These are phyloP conservation scores for Dichotomocladium elegans DNA, from an alignment of 371 early-diverging fungal genomes.

Conservation along the genomic window DNA sequence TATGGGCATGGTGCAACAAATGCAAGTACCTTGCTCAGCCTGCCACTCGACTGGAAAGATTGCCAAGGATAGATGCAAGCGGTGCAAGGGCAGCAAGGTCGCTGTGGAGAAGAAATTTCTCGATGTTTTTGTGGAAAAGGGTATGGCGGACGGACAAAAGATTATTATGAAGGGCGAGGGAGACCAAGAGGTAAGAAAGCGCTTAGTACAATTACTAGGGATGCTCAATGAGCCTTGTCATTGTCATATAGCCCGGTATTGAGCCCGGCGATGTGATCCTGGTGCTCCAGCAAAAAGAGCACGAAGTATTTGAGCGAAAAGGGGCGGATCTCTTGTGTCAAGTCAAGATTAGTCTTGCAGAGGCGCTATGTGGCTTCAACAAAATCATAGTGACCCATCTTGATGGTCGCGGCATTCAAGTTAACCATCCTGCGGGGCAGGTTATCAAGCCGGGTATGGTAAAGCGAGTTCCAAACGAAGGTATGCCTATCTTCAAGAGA, in stretches of 20 bases:
- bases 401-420: constrained; percentile 88
- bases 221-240: background rate
- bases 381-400: constrained; percentile 79
- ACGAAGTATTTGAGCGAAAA: constrained; percentile 72
- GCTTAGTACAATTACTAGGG: background rate
- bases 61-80: constrained; percentile 84
- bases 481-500: constrained; percentile 91
- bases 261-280: constrained; percentile 89
- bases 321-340: constrained; percentile 57
- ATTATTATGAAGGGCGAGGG: constrained; percentile 90
- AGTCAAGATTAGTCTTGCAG: constrained; percentile 80
- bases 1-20: constrained; percentile 95
- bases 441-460: constrained; percentile 86
- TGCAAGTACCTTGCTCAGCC: constrained; percentile 66
- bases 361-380: constrained; percentile 93
- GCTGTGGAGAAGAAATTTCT: constrained; percentile 81
- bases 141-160: constrained; percentile 87
- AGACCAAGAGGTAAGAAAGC: constrained; percentile 63
- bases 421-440: constrained; percentile 85
- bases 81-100: constrained; percentile 82
- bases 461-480: constrained; percentile 85
- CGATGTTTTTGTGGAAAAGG: constrained; percentile 89
- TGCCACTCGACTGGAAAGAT: constrained; percentile 71
- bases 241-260: constrained; percentile 34
- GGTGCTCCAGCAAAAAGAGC: constrained; percentile 79